Evolutionary conservation across 495 filamentous ascomycete species (phyloP).

Genomic region (Aspergillus nanangensis): DNA sequence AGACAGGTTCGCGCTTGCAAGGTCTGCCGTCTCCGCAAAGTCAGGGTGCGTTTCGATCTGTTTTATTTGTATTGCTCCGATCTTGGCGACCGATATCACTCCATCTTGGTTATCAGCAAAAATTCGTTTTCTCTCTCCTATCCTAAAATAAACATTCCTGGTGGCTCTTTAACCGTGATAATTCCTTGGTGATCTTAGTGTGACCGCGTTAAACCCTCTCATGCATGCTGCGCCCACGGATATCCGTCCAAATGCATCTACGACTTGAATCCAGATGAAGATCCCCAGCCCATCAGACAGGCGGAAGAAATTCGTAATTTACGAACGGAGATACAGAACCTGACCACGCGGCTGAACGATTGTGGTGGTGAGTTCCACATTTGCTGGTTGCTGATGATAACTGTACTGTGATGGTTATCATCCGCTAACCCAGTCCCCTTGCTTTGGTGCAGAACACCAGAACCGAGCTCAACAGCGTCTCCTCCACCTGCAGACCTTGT

Average conservation of each 20-base stretch:
- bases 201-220: slow-evolving; percentile 42
- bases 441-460: slow-evolving; percentile 22
- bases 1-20: slow-evolving; percentile 43
- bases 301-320: slow-evolving; percentile 41
- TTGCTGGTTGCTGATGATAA: too few relatives aligned
- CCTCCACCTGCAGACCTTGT: slow-evolving; percentile 32
- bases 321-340: slow-evolving; percentile 33
- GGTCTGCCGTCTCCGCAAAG: slow-evolving; percentile 42
- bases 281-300: slow-evolving; percentile 35
- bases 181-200: slow-evolving; percentile 24
- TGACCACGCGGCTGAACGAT: slow-evolving; percentile 24
- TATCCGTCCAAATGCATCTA: slow-evolving; percentile 44
- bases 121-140: neutral
- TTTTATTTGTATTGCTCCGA: neutral
- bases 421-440: too few relatives aligned
- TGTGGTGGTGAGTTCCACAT: slow-evolving; percentile 20
- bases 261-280: slow-evolving; percentile 31
- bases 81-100: neutral
- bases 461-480: slow-evolving; percentile 22
- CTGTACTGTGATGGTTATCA: too few relatives aligned
- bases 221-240: slow-evolving; percentile 44
- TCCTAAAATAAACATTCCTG: neutral
- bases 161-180: neutral
- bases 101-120: neutral
- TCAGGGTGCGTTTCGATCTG: slow-evolving; percentile 33